Base-by-base conservation (phyloP, 2,329 filamentous ascomycete species). In the Aureobasidium musti region DNA sequence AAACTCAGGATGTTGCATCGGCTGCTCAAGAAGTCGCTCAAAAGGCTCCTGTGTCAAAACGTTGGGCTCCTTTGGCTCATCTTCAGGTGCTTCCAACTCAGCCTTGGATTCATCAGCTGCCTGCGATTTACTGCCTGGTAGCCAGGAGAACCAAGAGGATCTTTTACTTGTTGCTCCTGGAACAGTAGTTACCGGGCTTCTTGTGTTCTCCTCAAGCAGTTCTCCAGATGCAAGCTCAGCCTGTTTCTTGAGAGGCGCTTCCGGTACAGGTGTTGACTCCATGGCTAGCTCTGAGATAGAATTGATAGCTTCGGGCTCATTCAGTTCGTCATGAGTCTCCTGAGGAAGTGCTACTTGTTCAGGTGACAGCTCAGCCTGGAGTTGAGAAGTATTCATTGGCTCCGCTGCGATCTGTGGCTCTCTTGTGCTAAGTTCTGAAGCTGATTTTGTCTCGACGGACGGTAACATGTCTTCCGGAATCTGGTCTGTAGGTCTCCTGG, bases 141-240 rank as follows among this genome's bases (percentile, higher is more conserved):
- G 52, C 63, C 63, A 65, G 2, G 63, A 65, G 30, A 65, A 50
- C 50, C 50, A 65, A 21, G 50, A 56, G 13, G 41, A 56, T 39
- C 52, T 41, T 37, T 63, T 64, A 35, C 21, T 50, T 5, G 35
- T 41, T 23, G 43, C 19, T 11, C 13, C 17, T 41, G 35, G 13
- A 17, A 17, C 11, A 39, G 35, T 39, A 39, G 1, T 5, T 17
- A 14, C 3, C 3, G 35, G 11, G 26, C 33, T 23, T 3, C 11
- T 23, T 21, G 28, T 7, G 7, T 6, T 2, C 28, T 33, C 41
- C 14, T 49, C 41, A 5, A 5, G 14, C 6, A 19, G 3, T 49
- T n/a, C 19, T 19, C 37, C 23, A 2, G 43, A 5, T 8, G 5
- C 30, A 33, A 7, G 26, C 19, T 14, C n/a, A 11, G 6, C 8